Base-by-base conservation (phyloP, 305 asterid genomes). In the Rubia tinctorum region DNA sequence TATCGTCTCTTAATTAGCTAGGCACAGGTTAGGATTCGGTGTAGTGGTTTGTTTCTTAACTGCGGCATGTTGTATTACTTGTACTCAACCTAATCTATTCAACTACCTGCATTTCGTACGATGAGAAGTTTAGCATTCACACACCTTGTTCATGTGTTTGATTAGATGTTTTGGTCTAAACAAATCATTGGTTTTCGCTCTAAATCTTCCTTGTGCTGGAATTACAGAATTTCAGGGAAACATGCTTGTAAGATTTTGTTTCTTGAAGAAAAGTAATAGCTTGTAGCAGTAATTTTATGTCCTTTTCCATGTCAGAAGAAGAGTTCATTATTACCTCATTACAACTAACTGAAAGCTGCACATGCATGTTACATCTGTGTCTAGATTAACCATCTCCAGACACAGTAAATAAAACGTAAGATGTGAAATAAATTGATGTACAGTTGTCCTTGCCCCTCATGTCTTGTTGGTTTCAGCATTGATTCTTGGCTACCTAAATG, bases 381-480 rank as follows among this genome's bases (percentile, higher is more conserved):
- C 64, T 59, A 20, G 64, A 59, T 59, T 22, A 59, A 59, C 59
- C 59, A 53, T 45, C 15, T 45, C 11, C 15, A 12, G 17, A n/a
- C n/a, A 45, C 59, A 53, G 59, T 53, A 6, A 53, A 53, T 17
- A 53, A 53, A 17, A 53, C 6, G 39, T 25, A 27, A 25, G 34
- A 2, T 13, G 34, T 22, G 34, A 11, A 62, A 4, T 25, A 30
- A 62, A 62, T 62, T 62, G 42, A 6, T 12, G 67, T 27, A 27
- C 64, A 53, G 59, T 58, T 58, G 34, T 27, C 22, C 1, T 8
- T 25, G 40, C 4, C 37, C 66, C 23, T 58, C 64, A 58, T 58
- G 64, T 58, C 64, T n/a, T 58, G 64, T 58, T n/a, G 5, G 64
- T 20, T 58, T 58, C 7, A 58, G 64, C 64, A 58, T 58, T 58